phyloP scores from a whole-genome alignment of 2,329 filamentous ascomycete genomes.

The Hymenoscyphus fraxineus region DNA sequence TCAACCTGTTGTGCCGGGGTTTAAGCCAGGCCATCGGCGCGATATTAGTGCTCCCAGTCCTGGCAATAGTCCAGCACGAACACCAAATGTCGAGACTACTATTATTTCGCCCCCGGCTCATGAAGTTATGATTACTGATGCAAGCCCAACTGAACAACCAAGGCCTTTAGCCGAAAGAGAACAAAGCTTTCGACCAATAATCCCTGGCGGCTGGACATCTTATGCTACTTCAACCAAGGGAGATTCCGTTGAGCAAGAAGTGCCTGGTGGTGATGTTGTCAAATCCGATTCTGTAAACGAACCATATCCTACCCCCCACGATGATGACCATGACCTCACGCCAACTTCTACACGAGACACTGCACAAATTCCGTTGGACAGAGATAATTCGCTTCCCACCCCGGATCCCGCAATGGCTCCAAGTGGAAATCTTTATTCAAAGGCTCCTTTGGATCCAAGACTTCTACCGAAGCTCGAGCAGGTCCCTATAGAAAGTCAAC shows the following conservation, averaged over 20 bases:
- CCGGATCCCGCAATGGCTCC: conserved; percentile 26
- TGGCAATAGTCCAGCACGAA: conserved; percentile 58
- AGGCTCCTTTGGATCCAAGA: conserved; percentile 26
- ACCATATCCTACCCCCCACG: conserved; percentile 5
- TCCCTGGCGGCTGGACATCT: conserved; percentile 34
- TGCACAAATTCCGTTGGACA: neutral
- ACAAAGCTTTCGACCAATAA: conserved; percentile 30
- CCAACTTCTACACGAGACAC: conserved; percentile 24
- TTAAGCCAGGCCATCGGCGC: conserved; percentile 52
- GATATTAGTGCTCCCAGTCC: conserved; percentile 56
- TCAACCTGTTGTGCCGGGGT: conserved; percentile 31
- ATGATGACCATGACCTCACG: conserved; percentile 24
- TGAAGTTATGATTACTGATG: conserved; percentile 41
- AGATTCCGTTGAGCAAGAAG: conserved; percentile 15
- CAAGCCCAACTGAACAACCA: conserved; percentile 14
- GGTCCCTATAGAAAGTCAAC: conserved; percentile 23
- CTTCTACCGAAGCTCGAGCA: conserved; percentile 23
- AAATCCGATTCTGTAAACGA: conserved; percentile 10
- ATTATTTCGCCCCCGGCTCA: conserved; percentile 41
- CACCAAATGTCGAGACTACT: conserved; percentile 46
- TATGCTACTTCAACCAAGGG: conserved; percentile 28
- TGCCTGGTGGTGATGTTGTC: neutral
- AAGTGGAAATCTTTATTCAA: conserved; percentile 25
- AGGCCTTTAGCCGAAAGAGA: conserved; percentile 26
- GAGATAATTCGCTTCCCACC: conserved; percentile 20